These are phyloP conservation scores for Podaxis carcinomalis DNA, from an alignment of 768 basidiomycete genomes.

Conservation along the genomic window DNA sequence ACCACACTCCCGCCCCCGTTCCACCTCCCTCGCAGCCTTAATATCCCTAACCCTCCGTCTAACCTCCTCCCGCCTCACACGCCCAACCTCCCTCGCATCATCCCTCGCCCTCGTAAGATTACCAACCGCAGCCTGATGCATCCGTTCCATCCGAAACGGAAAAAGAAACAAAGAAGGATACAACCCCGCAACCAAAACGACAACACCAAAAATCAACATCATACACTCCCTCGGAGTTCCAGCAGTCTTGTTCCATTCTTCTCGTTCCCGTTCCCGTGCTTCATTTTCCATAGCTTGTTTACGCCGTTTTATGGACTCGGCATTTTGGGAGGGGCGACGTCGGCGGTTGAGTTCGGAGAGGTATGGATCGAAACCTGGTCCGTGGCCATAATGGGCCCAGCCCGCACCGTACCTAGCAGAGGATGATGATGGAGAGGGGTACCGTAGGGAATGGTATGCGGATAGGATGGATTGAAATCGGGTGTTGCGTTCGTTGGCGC, in stretches of 20 bases:
- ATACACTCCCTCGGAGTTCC: slow-evolving; percentile 44
- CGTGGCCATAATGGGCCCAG: slow-evolving; percentile 13
- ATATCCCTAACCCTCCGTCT: slow-evolving; percentile 43
- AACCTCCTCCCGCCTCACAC: slow-evolving; percentile 47
- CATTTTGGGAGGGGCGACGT: slow-evolving; percentile 35
- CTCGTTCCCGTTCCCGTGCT: slow-evolving; percentile 19
- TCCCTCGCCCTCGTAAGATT: slow-evolving; percentile 57
- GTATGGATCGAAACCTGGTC: slow-evolving; percentile 35
- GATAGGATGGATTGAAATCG: slow-evolving; percentile 62
- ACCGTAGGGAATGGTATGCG: slow-evolving; percentile 58
- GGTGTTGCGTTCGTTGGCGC: slow-evolving; percentile 44
- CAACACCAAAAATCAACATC: slow-evolving; percentile 42
- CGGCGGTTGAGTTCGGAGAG: slow-evolving; percentile 49
- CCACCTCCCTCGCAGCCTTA: background rate
- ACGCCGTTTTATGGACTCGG: slow-evolving; percentile 15
- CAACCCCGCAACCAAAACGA: slow-evolving; percentile 17
- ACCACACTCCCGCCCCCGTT: background rate
- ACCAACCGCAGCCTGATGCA: slow-evolving; percentile 46
- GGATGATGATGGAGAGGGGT: slow-evolving; percentile 18
- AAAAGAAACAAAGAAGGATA: slow-evolving; percentile 28
- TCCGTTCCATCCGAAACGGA: slow-evolving; percentile 32
- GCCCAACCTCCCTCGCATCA: slow-evolving; percentile 54
- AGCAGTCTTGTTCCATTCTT: slow-evolving; percentile 22
- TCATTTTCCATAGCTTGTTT: slow-evolving; percentile 13
- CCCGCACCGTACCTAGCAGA: slow-evolving; percentile 8